Evolutionary conservation across 495 filamentous ascomycete species (phyloP).

Genomic region (Cenococcum geophilum): DNA sequence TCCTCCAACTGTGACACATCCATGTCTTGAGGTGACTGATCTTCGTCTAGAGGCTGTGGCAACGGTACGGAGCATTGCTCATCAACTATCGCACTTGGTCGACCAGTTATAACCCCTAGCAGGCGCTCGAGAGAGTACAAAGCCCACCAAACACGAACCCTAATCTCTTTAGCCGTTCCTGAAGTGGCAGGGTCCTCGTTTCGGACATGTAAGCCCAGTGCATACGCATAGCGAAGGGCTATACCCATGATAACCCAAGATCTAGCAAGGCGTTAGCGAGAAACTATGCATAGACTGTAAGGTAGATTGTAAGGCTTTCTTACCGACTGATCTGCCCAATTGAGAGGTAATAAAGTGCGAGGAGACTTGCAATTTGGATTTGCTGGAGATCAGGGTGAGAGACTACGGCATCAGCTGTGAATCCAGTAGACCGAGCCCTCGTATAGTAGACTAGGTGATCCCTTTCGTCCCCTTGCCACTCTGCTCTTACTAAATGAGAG

Average conservation of each 20-base stretch:
- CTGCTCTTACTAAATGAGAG: conserved; percentile 42
- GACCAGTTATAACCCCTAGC: conserved; percentile 20
- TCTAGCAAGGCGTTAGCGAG: conserved; percentile 33
- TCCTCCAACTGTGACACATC: conserved; percentile 7
- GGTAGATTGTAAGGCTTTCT: no score
- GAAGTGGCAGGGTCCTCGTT: conserved; percentile 39
- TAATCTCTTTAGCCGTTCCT: conserved; percentile 18
- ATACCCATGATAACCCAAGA: conserved; percentile 57
- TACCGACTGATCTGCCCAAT: conserved; percentile 58
- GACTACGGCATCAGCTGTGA: conserved; percentile 49
- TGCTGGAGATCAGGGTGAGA: conserved; percentile 52
- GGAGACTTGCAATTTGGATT: conserved; percentile 52
- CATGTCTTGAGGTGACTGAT: conserved; percentile 15
- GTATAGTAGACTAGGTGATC: conserved; percentile 53
- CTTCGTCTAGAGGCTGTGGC: conserved; percentile 21
- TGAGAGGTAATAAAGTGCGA: conserved; percentile 54
- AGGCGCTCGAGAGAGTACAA: conserved; percentile 26
- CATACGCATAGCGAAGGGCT: conserved; percentile 51
- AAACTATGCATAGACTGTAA: background rate
- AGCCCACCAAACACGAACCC: conserved; percentile 28
- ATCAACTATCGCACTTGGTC: conserved; percentile 21
- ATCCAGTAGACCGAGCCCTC: conserved; percentile 47
- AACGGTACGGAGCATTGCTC: conserved; percentile 22
- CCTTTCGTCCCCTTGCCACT: conserved; percentile 44
- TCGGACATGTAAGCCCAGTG: conserved; percentile 56